Conservation (phyloP, 2,329 filamentous ascomycete species). For the Gnomoniopsis smithogilvyi region DNA sequence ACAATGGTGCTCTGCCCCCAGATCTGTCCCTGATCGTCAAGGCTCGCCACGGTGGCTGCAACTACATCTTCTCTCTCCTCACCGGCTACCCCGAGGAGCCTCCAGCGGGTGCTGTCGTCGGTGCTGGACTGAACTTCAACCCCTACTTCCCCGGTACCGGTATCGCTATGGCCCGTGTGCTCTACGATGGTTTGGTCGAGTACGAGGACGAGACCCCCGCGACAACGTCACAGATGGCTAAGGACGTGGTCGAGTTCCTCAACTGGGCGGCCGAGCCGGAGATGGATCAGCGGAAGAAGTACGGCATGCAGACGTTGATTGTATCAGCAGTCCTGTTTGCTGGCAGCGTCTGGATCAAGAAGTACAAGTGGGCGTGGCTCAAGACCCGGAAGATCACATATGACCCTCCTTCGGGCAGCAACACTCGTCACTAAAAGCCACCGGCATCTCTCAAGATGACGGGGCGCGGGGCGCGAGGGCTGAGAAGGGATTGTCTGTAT, state of each 20-base stretch:
- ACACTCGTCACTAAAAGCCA: conserved; percentile 42
- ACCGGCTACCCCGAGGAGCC: conserved; percentile 97
- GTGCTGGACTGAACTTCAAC: conserved; percentile 97
- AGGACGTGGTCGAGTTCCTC: conserved; percentile 97
- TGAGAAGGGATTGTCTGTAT: neutral
- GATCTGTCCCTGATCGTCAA: conserved; percentile 98
- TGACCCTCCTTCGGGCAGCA: conserved; percentile 64
- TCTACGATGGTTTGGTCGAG: conserved; percentile 96
- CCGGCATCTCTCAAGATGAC: neutral
- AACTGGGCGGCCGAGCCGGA: conserved; percentile 99
- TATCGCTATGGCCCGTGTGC: conserved; percentile 97
- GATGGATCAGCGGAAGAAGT: conserved; percentile 99
- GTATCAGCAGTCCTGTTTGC: conserved; percentile 77
- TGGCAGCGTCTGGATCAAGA: conserved; percentile 94
- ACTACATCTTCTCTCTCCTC: conserved; percentile 97
- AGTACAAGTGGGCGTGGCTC: conserved; percentile 97
- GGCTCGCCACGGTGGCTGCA: conserved; percentile 93
- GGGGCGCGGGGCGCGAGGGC: neutral
- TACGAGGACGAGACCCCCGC: conserved; percentile 96
- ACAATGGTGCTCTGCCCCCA: conserved; percentile 95
- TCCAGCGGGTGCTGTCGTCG: conserved; percentile 82
- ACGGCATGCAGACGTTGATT: conserved; percentile 95
- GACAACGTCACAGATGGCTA: conserved; percentile 97
- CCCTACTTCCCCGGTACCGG: conserved; percentile 99
- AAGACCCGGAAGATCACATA: conserved; percentile 95